These are phyloP conservation scores for Colletotrichum horii DNA, from an alignment of 2,329 filamentous ascomycete genomes.

Conservation along the genomic window DNA sequence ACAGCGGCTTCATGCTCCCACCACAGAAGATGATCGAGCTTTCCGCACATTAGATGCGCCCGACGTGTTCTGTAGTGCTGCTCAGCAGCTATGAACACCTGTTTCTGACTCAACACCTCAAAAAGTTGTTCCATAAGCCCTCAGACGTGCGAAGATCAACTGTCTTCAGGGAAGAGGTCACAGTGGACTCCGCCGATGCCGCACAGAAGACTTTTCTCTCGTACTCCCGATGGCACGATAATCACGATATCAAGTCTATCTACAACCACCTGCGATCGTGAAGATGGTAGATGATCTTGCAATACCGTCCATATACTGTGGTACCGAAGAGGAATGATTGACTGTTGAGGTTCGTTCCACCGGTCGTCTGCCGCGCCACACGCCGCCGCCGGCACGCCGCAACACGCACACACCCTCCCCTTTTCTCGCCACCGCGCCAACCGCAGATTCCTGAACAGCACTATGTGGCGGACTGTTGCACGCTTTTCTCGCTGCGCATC, in stretches of 20 bases:
- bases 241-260: not conserved
- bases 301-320: not conserved
- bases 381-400: not conserved
- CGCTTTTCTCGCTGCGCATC: not conserved
- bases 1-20: not conserved
- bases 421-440: not conserved
- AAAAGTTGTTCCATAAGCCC: not conserved
- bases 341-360: not conserved
- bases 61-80: fast-evolving
- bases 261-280: fast-evolving
- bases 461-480: not conserved
- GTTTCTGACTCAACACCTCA: too few species aligned
- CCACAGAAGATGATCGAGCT: not conserved
- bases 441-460: not conserved
- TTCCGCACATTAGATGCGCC: not conserved
- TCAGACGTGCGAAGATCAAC: not conserved
- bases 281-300: not conserved
- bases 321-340: not conserved
- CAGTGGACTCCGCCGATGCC: not conserved
- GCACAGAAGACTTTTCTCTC: not conserved
- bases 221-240: not conserved
- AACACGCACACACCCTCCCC: not conserved
- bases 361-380: not conserved
- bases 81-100: too few species aligned
- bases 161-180: not conserved